A percentile compares a stretch with the other conserved stretches of the same genome.
Conservation (phyloP, 768 basidiomycete species). For the Leccinum boreale region DNA sequence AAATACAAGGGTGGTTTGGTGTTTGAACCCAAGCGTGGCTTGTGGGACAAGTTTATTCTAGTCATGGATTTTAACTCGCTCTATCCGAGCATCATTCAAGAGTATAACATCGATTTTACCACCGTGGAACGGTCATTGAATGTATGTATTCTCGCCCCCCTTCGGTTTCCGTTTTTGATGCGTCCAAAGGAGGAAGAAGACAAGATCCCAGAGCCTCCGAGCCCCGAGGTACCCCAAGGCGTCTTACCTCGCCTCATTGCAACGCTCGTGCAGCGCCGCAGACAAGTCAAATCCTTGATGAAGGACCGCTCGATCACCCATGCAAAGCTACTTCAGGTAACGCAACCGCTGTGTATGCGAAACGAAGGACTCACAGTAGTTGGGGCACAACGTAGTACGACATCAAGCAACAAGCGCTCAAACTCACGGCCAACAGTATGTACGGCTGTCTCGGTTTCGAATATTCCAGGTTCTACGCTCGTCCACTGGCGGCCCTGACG, state of each 20-base stretch:
- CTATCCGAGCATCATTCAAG: constrained; percentile 98
- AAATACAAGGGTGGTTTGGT: constrained; percentile 99
- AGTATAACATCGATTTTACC: constrained; percentile 99
- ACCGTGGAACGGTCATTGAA: constrained; percentile 77
- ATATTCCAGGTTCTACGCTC: too few relatives aligned
- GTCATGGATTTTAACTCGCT: constrained; percentile 99
- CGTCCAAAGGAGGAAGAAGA: constrained; percentile 59
- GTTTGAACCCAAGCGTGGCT: constrained; percentile 90
- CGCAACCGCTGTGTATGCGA: too few relatives aligned
- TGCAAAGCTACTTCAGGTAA: too few relatives aligned
- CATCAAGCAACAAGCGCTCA: too few relatives aligned
- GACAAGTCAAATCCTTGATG: too few relatives aligned
- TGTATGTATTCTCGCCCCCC: constrained; percentile 31
- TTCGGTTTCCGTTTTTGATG: background rate
- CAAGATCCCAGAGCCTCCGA: constrained; percentile 85
- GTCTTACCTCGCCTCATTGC: constrained; percentile 97
- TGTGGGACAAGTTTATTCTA: constrained; percentile 95
- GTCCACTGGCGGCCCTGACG: too few relatives aligned
- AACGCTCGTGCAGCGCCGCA: too few relatives aligned
- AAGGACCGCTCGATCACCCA: too few relatives aligned
- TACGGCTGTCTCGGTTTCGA: too few relatives aligned
- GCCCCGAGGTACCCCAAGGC: constrained; percentile 67
- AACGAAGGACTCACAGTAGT: too few relatives aligned
- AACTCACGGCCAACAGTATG: too few relatives aligned
- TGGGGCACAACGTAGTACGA: too few relatives aligned